Percentiles rank a stretch among this genome's conserved stretches.
phyloP scores from a whole-genome alignment of 176 grass and related monocot genomes.

The Hyparrhenia diplandra region DNA sequence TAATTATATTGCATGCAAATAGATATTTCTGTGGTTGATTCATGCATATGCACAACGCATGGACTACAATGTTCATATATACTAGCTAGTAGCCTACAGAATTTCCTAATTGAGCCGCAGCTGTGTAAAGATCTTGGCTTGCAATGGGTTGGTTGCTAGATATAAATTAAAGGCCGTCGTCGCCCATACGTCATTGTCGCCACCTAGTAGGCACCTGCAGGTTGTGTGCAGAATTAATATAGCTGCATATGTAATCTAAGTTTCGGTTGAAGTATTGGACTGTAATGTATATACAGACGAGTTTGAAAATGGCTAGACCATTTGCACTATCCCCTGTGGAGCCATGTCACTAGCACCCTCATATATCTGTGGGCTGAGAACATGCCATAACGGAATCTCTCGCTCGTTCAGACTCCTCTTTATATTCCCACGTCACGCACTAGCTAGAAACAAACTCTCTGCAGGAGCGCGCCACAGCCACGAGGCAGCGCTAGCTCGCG shows the following conservation, averaged over 20 bases:
- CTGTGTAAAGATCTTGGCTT: background rate
- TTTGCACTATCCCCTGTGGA: background rate
- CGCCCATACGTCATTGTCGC: background rate
- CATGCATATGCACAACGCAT: background rate
- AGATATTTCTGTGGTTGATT: background rate
- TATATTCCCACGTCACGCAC: too few species aligned
- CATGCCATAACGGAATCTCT: too few species aligned
- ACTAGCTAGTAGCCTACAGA: background rate
- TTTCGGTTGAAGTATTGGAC: background rate
- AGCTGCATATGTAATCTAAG: background rate
- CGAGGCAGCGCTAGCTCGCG: too few species aligned
- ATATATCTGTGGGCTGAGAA: background rate
- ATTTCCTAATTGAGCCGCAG: background rate
- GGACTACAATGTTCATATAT: background rate
- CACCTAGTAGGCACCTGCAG: background rate
- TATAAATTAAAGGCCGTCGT: background rate
- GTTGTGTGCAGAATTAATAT: background rate
- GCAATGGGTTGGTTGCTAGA: background rate
- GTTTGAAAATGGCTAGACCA: conserved; percentile 17
- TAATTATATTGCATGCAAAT: background rate
- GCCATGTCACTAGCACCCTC: background rate
- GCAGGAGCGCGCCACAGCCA: too few species aligned
- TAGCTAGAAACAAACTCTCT: too few species aligned
- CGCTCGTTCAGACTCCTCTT: too few species aligned
- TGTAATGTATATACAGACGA: background rate